These are phyloP conservation scores for Colletotrichum caudatum DNA, from an alignment of 2,329 filamentous ascomycete genomes.

Conservation along the genomic window DNA sequence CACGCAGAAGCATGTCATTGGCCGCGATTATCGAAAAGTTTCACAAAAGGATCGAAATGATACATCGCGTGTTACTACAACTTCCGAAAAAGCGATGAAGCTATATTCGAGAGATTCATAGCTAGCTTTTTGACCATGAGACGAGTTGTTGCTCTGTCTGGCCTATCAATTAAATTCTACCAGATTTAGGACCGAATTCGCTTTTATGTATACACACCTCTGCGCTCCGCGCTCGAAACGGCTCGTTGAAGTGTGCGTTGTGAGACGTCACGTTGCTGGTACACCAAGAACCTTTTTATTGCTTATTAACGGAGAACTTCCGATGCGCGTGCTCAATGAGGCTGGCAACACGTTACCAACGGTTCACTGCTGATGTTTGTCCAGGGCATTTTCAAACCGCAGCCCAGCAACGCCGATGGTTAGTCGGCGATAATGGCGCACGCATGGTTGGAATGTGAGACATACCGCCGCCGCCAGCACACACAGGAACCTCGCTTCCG, in stretches of 20 bases:
- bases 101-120: constrained; percentile 43
- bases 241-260: constrained; percentile 4
- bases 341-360: neutral
- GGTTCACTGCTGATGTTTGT: neutral
- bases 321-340: neutral
- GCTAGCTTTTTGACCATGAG: constrained; percentile 40
- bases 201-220: neutral
- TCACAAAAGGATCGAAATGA: constrained; percentile 24
- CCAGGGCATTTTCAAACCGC: neutral
- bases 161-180: constrained; percentile 21
- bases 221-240: constrained; percentile 10
- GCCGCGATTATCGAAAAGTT: constrained; percentile 17
- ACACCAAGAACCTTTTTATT: neutral
- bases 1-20: constrained; percentile 4
- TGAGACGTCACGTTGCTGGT: neutral
- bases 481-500: neutral
- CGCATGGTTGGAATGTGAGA: constrained; percentile 21
- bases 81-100: constrained; percentile 39
- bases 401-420: constrained; percentile 23
- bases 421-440: constrained; percentile 33
- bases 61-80: constrained; percentile 29
- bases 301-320: neutral
- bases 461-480: constrained; percentile 29
- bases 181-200: constrained; percentile 1
- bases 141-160: constrained; percentile 31